phyloP scores from a whole-genome alignment of 2,329 filamentous ascomycete genomes.

The Stagonosporopsis chrysanthemi region DNA sequence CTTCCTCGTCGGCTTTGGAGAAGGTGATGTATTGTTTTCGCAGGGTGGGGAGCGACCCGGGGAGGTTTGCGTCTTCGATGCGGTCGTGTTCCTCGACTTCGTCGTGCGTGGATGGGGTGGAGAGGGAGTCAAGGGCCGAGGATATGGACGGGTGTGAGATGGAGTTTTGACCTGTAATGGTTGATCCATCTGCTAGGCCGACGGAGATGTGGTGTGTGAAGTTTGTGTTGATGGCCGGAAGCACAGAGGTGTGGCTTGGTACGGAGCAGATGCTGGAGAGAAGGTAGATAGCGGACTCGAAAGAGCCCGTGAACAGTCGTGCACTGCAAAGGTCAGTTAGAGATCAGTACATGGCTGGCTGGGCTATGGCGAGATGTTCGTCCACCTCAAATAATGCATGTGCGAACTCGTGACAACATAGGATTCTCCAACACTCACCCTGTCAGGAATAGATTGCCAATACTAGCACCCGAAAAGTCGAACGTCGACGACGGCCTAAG shows the following conservation, averaged over 20 bases:
- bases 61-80: conserved; percentile 81
- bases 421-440: conserved; percentile 48
- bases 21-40: conserved; percentile 83
- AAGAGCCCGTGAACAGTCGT: conserved; percentile 87
- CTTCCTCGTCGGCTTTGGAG: conserved; percentile 75
- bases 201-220: conserved; percentile 95
- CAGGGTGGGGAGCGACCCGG: conserved; percentile 80
- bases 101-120: conserved; percentile 32
- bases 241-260: conserved; percentile 75
- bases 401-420: background rate
- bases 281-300: conserved; percentile 91
- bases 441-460: conserved; percentile 61
- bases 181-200: conserved; percentile 74
- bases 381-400: background rate
- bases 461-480: conserved; percentile 59
- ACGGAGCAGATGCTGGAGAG: conserved; percentile 88
- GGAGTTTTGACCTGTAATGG: conserved; percentile 87
- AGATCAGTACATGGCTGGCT: background rate
- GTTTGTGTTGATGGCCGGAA: conserved; percentile 93
- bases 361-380: background rate
- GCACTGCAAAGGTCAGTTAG: conserved; percentile 62
- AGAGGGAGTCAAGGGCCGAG: conserved; percentile 35
- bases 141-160: conserved; percentile 44
- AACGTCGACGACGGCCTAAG: conserved; percentile 56
- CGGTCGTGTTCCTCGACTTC: conserved; percentile 66